These are phyloP conservation scores for Scutellaria galericulata DNA, from an alignment of 257 asterid species.

Conservation along the genomic window DNA sequence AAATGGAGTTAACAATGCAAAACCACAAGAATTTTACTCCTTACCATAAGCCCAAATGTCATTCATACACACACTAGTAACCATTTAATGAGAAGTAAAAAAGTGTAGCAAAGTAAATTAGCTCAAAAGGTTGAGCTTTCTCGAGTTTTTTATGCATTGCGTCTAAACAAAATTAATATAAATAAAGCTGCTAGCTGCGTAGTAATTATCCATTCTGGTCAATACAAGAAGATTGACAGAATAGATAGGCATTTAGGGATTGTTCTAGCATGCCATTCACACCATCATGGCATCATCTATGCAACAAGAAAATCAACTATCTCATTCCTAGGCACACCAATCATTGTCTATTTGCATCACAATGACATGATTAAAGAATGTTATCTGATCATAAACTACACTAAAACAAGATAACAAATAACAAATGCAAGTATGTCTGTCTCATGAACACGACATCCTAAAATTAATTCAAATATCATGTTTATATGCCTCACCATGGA, in stretches of 20 bases:
- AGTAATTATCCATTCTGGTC: neutral
- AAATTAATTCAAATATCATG: neutral
- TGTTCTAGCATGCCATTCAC: neutral
- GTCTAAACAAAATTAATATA: neutral
- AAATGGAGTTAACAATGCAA: no score
- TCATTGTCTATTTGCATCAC: conserved; percentile 11
- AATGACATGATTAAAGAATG: neutral
- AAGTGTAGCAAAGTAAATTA: no score
- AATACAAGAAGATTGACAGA: neutral
- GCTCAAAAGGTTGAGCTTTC: no score
- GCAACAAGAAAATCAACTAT: no score
- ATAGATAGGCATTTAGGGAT: conserved; percentile 13
- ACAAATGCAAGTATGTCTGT: no score
- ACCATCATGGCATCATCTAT: no score
- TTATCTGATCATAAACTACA: no score
- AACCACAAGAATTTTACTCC: no score
- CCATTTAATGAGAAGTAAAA: neutral
- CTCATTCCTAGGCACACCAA: neutral
- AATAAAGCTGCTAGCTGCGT: no score
- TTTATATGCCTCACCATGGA: conserved; percentile 47
- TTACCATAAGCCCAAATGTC: neutral
- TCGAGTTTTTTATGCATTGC: no score
- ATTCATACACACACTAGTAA: neutral
- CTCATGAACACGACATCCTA: no score
- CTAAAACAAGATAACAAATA: no score